These are phyloP conservation scores for Cercospora sp. DNA, from an alignment of 2,329 filamentous ascomycete genomes.

Conservation along the genomic window DNA sequence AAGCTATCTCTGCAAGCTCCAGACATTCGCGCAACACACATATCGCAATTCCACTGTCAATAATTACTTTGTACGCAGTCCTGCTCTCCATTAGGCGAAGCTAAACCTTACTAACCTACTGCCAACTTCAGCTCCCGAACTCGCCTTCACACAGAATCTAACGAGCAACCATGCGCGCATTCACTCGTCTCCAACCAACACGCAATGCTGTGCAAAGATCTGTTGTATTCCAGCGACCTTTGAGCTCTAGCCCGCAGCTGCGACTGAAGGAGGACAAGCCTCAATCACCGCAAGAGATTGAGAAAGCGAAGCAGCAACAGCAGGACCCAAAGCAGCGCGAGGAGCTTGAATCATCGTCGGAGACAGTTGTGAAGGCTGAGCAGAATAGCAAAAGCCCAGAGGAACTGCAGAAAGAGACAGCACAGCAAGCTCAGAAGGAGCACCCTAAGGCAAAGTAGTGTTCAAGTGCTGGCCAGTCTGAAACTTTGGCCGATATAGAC, in stretches of 20 bases:
- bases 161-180: neutral
- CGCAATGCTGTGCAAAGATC: neutral
- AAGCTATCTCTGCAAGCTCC: neutral
- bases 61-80: neutral
- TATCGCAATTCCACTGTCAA: neutral
- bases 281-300: constrained; percentile 42
- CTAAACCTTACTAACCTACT: neutral
- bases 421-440: constrained; percentile 44
- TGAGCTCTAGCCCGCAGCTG: constrained; percentile 38
- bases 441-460: constrained; percentile 23
- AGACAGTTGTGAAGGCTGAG: constrained; percentile 47
- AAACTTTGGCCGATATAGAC: neutral
- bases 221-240: constrained; percentile 20
- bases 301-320: constrained; percentile 47
- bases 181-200: neutral
- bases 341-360: constrained; percentile 44
- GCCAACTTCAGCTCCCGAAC: neutral
- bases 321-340: constrained; percentile 46
- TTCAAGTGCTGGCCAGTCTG: constrained; percentile 23
- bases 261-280: constrained; percentile 45
- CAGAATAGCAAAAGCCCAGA: constrained; percentile 46
- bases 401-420: constrained; percentile 48
- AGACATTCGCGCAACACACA: neutral
- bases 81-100: neutral
- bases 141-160: neutral